Evolutionary conservation across 1,284 basidiomycete species (phyloP).

Genomic region (Irpex sp.): DNA sequence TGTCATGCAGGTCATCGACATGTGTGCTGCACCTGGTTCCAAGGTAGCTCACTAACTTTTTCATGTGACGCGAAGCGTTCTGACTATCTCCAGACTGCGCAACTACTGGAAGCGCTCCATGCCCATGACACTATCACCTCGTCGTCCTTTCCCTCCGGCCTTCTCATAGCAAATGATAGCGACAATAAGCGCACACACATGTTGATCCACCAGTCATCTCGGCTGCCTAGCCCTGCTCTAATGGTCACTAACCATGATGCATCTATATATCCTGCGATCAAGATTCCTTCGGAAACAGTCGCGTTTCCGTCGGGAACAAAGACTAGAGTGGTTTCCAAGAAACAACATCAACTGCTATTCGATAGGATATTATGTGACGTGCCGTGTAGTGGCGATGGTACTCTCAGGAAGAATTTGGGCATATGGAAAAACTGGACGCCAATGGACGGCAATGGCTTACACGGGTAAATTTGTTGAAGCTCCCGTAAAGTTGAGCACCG

Average conservation of each 20-base stretch:
- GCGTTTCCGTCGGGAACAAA: slow-evolving; percentile 26
- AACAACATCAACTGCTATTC: slow-evolving; percentile 59
- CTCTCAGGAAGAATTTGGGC: slow-evolving; percentile 89
- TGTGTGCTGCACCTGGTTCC: slow-evolving; percentile 99
- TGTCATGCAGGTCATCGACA: slow-evolving; percentile 77
- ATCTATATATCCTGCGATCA: slow-evolving; percentile 80
- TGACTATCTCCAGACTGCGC: slow-evolving; percentile 63
- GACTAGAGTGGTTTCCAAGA: slow-evolving; percentile 23
- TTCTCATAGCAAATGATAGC: slow-evolving; percentile 87
- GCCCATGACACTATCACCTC: slow-evolving; percentile 57
- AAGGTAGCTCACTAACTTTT: slow-evolving; percentile 51
- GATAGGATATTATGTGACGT: slow-evolving; percentile 97
- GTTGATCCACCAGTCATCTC: slow-evolving; percentile 95
- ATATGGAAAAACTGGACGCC: slow-evolving; percentile 96
- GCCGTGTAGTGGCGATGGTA: slow-evolving; percentile 97
- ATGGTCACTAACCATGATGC: slow-evolving; percentile 98
- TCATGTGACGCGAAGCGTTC: not conserved
- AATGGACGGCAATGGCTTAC: slow-evolving; percentile 88
- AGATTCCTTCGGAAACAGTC: slow-evolving; percentile 39
- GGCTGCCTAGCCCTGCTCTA: slow-evolving; percentile 88
- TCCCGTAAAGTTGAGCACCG: slow-evolving; percentile 21
- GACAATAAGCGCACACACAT: slow-evolving; percentile 96
- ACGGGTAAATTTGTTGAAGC: slow-evolving; percentile 47
- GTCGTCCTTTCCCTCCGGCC: slow-evolving; percentile 68
- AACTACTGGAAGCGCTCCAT: slow-evolving; percentile 88